Evolutionary conservation across 2,329 filamentous ascomycete genomes (phyloP), one percentile per base, ranked within the genome.

Genomic region (Zasmidium cellare): DNA sequence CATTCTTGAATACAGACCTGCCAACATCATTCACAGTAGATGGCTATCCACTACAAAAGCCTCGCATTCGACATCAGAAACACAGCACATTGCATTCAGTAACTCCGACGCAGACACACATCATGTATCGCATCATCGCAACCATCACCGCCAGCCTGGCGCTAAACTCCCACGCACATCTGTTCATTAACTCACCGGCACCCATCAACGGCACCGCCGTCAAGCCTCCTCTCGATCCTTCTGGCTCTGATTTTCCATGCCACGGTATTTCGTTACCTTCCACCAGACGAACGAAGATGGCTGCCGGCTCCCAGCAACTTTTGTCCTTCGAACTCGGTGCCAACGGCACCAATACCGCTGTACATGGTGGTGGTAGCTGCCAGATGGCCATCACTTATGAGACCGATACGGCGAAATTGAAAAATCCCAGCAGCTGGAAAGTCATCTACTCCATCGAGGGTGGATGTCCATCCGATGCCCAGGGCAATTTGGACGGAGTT

Each of bases 291-390:
- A 75, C 79, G 1, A 76, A 75, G 68, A 91, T 89, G 74, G 77
- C 81, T 0, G 80, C 88, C 14, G 91, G 91, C 3, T 82, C 83
- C 5, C 63, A 73, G 0, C 84, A 89, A 67, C 72, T 77, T 0
- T 80, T 97, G 1, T 73, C 76, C 0, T 90, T 96, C 74, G 76
- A 71, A 6, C 55, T 65, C 16, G 77, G 74, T 62, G 69, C n/a
- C n/a, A n/a, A 69, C 1, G 75, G 75, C 18, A 73, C 76, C 0
- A 92, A 92, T 35, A 78, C 81, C 50, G 92, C 92, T 2, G 85
- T 87, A 0, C 94, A 99, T 66, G 92, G 92, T 18, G 94, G 94
- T 54, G 94, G 94, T 0, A 96, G 91, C 0, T 97, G 94, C 78
- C 94, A 99, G 69, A 77, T 97, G 57, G 89, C 88, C 9, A 78